Base-by-base conservation (phyloP, 176 grass and related monocot genomes). In the Triticum timopheevii region DNA sequence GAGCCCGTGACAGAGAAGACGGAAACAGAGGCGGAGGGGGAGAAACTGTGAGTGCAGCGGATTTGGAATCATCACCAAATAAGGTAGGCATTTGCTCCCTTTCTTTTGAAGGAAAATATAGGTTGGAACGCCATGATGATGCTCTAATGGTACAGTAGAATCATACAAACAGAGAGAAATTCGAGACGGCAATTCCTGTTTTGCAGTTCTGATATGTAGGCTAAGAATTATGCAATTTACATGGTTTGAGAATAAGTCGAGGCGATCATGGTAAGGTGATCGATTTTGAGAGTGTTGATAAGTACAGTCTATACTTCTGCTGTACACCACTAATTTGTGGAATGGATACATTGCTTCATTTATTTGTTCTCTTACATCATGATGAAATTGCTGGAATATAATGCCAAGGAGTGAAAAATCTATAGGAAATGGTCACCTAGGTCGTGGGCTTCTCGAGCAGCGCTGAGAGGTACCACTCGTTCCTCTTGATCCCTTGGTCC, bases 381-480 rank as follows among this genome's bases (percentile, higher is more conserved):
- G 58, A 24, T 62, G n/a, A 80, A 80, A 42, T 6, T 80, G 33
- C 77, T 40, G 77, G n/a, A 19, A 22, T 80, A 35, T 39, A 25
- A 80, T 63, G n/a, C 40, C n/a, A 80, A 33, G 20, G 24, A 61
- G 34, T 63, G 38, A 62, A 35, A 63, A 5, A 6, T 17, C 3
- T 47, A 74, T 13, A 49, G 24, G 13, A 49, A 17, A 76, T 76
- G 25, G 72, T 44, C 42, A 44, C 42, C 49, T 35, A 90, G 13
- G 24, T 42, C 2, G 0, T 42, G 22, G 86, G 92, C 65, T 86
- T 93, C 88, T 93, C 73, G 15, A 93, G 92, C 88, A 93, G 63
- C 6, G 92, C 86, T 0, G 92, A 90, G 33, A 93, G 36, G 70
- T 90, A 92, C 93, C 90, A 95, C 86, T 71, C 80, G 75, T 80